These are phyloP conservation scores for Kodamaea suecica DNA, from an alignment of 1,139 yeast genomes.

Conservation along the genomic window DNA sequence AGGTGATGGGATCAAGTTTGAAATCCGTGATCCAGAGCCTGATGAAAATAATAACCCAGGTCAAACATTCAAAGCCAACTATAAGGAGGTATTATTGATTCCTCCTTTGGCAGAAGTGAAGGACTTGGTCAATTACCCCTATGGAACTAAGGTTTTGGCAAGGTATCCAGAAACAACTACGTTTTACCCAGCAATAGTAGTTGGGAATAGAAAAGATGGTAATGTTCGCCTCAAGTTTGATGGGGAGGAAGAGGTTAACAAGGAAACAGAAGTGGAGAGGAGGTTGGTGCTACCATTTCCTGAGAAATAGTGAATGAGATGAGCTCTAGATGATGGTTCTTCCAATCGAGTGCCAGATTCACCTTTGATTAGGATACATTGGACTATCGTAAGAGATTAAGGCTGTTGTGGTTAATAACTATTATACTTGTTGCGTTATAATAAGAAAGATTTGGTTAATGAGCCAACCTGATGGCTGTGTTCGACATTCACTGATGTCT, in stretches of 20 bases:
- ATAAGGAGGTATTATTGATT: constrained; percentile 75
- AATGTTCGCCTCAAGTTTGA: constrained; percentile 81
- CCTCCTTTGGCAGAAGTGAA: constrained; percentile 49
- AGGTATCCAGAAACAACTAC: constrained; percentile 98
- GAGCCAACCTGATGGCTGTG: too few species aligned
- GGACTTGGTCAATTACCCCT: constrained; percentile 57
- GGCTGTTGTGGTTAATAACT: too few species aligned
- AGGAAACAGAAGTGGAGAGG: constrained; percentile 91
- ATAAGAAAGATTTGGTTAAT: too few species aligned
- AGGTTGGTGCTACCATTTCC: constrained; percentile 79
- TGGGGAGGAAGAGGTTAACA: constrained; percentile 96
- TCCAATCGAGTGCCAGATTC: too few species aligned
- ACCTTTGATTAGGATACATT: too few species aligned
- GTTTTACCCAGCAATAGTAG: constrained; percentile 90
- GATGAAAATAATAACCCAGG: constrained; percentile 92
- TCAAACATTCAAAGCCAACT: constrained; percentile 76
- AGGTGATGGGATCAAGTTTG: constrained; percentile 75
- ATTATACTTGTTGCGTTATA: too few species aligned
- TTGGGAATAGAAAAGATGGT: constrained; percentile 73
- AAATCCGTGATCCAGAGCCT: constrained; percentile 95
- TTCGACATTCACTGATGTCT: too few species aligned
- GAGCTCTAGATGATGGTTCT: too few species aligned
- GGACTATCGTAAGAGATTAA: too few species aligned
- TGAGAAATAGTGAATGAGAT: constrained; percentile 24
- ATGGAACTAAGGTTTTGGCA: constrained; percentile 83